Evolutionary conservation across 2,329 filamentous ascomycete species (phyloP), one percentile per base, ranked within the genome.

Genomic region (Talaromyces sp.): DNA sequence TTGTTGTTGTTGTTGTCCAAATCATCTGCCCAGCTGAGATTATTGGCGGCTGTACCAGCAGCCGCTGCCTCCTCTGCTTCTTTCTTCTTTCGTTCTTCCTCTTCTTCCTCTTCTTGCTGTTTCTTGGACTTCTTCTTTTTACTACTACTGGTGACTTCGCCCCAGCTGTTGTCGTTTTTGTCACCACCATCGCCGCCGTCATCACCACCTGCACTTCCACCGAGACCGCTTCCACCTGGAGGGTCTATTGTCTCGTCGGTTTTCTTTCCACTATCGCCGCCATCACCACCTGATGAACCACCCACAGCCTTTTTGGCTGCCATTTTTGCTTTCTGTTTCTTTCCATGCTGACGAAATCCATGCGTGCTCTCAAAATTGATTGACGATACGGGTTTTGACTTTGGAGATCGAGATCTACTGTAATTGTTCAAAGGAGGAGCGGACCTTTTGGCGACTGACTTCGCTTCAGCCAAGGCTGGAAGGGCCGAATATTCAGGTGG

Each of bases 1-100:
- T 69, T 79, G 15, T 76, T 76, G 35, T 75, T 79, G 15, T 76
- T 76, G 35, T 75, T 78, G 4, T 69, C 68, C 25, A 62, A 62
- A 41, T 80, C 77, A 63, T 82, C 79, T 60, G 80, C 80, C 81
- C 81, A 83, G 70, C 76, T 80, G 52, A 83, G 74, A 62, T 73
- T 72, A 37, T 72, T 70, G 27, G 65, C 67, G 11, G 69, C 70
- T 45, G 70, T 65, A 31, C 70, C 71, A 62, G 71, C 76, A 33
- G 73, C 73, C 62, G 78, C 75, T 66, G 77, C 74, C 62, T 76
- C 71, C 49, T 74, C 71, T 47, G 73, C 69, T 61, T 71, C 61
- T 35, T 68, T 67, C 54, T 56, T 65, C 52, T 69, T 69, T 56
- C 70, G 64, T 52, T 73, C 67, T 35, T 72, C 68, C 62, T 74